Conservation (phyloP, 1,139 yeast genomes). For the Suhomyces bolitotheri region DNA sequence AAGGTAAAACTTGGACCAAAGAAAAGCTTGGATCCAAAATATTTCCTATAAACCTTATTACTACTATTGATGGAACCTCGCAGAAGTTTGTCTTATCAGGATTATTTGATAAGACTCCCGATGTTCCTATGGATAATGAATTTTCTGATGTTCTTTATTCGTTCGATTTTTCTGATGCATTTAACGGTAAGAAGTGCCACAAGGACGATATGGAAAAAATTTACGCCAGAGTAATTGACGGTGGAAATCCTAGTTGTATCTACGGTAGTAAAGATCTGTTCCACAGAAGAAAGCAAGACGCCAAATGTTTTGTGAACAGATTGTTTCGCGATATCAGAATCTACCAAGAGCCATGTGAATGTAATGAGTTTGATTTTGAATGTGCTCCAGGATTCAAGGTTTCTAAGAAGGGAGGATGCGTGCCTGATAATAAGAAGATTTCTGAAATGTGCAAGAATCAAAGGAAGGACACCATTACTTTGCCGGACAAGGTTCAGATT, state of each 20-base stretch:
- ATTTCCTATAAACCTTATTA: slow-evolving; percentile 48
- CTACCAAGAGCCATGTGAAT: slow-evolving; percentile 61
- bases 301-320: slow-evolving; percentile 68
- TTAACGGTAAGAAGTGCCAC: slow-evolving; percentile 51
- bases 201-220: slow-evolving; percentile 67
- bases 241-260: slow-evolving; percentile 61
- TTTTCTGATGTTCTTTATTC: slow-evolving; percentile 37
- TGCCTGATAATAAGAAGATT: slow-evolving; percentile 45
- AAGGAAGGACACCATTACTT: slow-evolving; percentile 23
- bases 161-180: slow-evolving; percentile 64
- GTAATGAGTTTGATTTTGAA: slow-evolving; percentile 69
- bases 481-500: slow-evolving; percentile 38
- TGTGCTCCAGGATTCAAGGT: slow-evolving; percentile 61
- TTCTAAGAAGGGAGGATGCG: slow-evolving; percentile 49
- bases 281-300: slow-evolving; percentile 64
- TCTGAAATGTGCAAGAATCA: slow-evolving; percentile 26
- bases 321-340: slow-evolving; percentile 59
- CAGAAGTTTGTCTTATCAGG: slow-evolving; percentile 61
- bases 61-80: slow-evolving; percentile 78
- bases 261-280: slow-evolving; percentile 73
- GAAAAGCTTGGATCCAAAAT: slow-evolving; percentile 50
- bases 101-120: slow-evolving; percentile 25
- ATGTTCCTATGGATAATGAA: slow-evolving; percentile 13
- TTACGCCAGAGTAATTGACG: slow-evolving; percentile 53
- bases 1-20: slow-evolving; percentile 66